Percentiles rank a stretch among this genome's conserved stretches.
These are phyloP conservation scores for Ustilago xerochloae DNA, from an alignment of 1,284 basidiomycete species.

Conservation along the genomic window DNA sequence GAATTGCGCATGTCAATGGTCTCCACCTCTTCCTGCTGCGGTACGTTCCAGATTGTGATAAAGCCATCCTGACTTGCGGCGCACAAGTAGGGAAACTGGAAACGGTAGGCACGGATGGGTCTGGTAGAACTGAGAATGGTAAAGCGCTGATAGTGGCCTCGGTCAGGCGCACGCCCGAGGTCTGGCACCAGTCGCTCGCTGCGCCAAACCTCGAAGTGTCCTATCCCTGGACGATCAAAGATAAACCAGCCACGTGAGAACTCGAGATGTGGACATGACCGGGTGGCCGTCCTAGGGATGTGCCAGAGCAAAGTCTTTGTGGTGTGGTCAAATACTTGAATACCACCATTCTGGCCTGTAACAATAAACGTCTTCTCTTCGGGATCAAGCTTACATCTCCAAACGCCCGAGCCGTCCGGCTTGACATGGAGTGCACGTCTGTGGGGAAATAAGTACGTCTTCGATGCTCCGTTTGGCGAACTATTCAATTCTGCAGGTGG, in stretches of 20 bases:
- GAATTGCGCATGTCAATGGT: constrained; percentile 36
- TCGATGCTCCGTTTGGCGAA: too few relatives aligned
- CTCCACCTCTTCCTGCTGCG: constrained; percentile 28
- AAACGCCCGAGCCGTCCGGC: constrained; percentile 21
- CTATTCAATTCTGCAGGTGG: too few relatives aligned
- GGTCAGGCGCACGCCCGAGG: constrained; percentile 32
- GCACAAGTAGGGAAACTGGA: constrained; percentile 55
- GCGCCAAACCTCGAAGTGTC: constrained; percentile 60
- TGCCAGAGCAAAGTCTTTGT: constrained; percentile 50
- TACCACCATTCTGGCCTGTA: constrained; percentile 35
- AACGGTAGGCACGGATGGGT: constrained; percentile 51
- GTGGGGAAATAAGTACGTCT: constrained; percentile 13
- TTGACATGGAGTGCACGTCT: constrained; percentile 8
- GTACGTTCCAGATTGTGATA: constrained; percentile 47
- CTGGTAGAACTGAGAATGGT: constrained; percentile 33
- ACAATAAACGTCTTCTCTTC: constrained; percentile 50
- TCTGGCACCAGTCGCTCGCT: constrained; percentile 48
- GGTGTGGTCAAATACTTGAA: constrained; percentile 35
- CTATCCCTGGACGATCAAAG: constrained; percentile 48
- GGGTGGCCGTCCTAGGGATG: constrained; percentile 28
- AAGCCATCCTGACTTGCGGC: constrained; percentile 46
- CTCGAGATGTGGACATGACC: constrained; percentile 54
- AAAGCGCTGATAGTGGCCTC: constrained; percentile 48
- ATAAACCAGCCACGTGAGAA: constrained; percentile 57
- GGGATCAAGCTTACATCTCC: constrained; percentile 61